Evolutionary conservation across 768 basidiomycete species (phyloP).

Genomic region (Pleurotus tuoliensis): DNA sequence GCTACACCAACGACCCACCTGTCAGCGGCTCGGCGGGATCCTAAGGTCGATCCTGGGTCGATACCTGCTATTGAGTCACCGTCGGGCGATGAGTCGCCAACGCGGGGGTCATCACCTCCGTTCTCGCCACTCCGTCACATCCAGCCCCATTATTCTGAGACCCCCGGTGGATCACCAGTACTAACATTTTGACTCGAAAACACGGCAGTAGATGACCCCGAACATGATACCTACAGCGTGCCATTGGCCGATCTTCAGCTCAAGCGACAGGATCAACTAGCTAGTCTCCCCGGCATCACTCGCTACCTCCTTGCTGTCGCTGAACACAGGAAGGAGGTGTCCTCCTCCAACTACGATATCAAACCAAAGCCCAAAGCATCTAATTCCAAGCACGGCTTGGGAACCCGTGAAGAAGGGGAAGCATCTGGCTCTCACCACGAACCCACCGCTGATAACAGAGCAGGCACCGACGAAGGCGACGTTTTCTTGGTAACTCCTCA

Average conservation of each 20-base stretch:
- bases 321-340: background rate
- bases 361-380: background rate
- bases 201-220: background rate
- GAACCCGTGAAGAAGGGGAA: too few relatives aligned
- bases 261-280: background rate
- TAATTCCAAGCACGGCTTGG: too few relatives aligned
- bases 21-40: background rate
- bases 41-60: background rate
- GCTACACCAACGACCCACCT: background rate
- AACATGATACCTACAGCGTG: background rate
- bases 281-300: background rate
- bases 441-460: too few relatives aligned
- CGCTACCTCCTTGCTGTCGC: background rate
- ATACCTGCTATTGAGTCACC: background rate
- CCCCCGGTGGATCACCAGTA: background rate
- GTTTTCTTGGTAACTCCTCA: too few relatives aligned
- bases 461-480: too few relatives aligned
- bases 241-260: background rate
- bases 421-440: too few relatives aligned
- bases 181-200: background rate
- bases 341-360: background rate
- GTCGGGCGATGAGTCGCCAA: background rate
- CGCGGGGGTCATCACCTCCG: background rate
- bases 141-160: background rate
- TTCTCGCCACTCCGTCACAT: background rate